Evolutionary conservation across 192 early-diverging fungal species (phyloP).

Genomic region (Dissophora ornata): DNA sequence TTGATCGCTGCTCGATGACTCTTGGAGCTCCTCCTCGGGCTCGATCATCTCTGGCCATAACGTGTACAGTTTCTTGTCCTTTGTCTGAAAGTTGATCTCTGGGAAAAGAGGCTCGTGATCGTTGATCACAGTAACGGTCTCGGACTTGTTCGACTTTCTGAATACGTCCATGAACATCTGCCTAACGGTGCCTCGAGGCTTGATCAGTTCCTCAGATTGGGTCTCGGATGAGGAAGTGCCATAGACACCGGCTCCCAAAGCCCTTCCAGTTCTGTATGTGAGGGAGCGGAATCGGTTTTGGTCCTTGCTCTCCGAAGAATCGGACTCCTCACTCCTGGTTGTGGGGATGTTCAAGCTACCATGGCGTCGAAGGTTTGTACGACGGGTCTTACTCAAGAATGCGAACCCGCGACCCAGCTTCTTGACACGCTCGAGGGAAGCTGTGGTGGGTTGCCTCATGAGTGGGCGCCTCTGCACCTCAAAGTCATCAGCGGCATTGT

Average conservation of each 20-base stretch:
- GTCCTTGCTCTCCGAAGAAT: not conserved
- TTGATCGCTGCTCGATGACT: constrained; percentile 3
- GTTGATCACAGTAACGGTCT: not conserved
- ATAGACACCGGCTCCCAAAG: not conserved
- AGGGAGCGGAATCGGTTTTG: not conserved
- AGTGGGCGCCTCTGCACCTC: constrained; percentile 6
- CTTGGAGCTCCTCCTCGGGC: not conserved
- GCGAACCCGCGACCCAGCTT: constrained; percentile 12
- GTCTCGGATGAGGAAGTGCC: not conserved
- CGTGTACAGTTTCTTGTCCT: not conserved
- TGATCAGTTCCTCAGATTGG: constrained; percentile 4
- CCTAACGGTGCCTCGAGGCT: constrained; percentile 25
- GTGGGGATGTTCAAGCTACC: constrained; percentile 2
- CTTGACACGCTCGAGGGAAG: constrained; percentile 12
- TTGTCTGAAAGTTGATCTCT: not conserved
- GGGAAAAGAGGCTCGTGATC: not conserved
- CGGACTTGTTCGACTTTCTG: constrained; percentile 18
- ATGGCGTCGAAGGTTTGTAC: constrained; percentile 4
- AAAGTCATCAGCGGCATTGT: not conserved
- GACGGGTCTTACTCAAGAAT: constrained; percentile 9
- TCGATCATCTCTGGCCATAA: not conserved
- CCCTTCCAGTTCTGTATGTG: not conserved
- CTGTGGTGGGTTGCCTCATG: not conserved
- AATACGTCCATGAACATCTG: constrained; percentile 38
- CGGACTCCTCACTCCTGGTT: constrained; percentile 2